Evolutionary conservation across 495 filamentous ascomycete genomes (phyloP), one percentile per base, ranked within the genome.

Genomic region (Penicillium goetzii): DNA sequence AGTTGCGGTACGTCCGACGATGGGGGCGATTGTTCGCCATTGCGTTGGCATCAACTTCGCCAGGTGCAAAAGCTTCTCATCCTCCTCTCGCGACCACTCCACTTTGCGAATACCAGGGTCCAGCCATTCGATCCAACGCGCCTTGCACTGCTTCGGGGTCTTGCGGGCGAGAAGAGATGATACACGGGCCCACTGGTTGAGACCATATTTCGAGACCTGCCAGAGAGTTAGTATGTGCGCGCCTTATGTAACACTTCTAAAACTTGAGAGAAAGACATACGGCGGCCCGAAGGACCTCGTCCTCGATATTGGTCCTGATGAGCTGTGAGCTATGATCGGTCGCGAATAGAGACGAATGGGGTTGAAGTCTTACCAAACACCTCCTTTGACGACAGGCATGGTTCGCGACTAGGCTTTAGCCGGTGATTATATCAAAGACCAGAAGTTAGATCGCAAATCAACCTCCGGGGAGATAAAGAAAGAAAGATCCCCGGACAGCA

Each of bases 31-130:
- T 38, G 95, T 98, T 68, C 96, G 89, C 95, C 95, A 99, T 83
- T 99, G 95, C 34, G 95, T 97, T 33, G 95, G 95, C 91, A 98
- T 97, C 83, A 99, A 81, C 83, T 98, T 98, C 47, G 95, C 96
- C 65, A 98, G 80, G 74, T 97, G 94, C 68, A 99, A 78, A 55
- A 99, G 82, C 81, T 95, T 98, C 81, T 98, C 96, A 75, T 98
- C 96, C 79, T 99, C 95, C 81, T 99, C 96, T 73, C 93, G 89
- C 63, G 92, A 96, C 96, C 96, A 99, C 75, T 99, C 95, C 70
- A 96, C 93, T 81, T 98, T 98, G 62, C 93, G 90, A 78, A 98
- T 98, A 65, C 90, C 91, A 4, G 95, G 95, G 69, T 98, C 95
- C 64, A 99, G 86, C 94, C 95, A 99, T 85, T 99, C 96, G 63